Base-by-base conservation (phyloP, 805 yeast species). In the Saturnispora serradocipensis region DNA sequence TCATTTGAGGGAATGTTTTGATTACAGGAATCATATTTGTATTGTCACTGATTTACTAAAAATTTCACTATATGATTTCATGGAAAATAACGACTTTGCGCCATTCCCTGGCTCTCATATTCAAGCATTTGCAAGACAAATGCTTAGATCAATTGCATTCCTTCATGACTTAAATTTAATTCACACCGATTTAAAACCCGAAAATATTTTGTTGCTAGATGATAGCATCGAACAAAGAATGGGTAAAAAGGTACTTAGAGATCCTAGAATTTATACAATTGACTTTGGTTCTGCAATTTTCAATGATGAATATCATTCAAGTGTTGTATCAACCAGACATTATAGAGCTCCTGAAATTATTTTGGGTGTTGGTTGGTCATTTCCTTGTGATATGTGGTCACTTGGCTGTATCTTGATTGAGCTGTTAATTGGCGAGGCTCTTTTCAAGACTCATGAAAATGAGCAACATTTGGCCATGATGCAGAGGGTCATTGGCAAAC, bases 281-380 rank as follows among this genome's bases (percentile, higher is more conserved):
- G 99, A 93, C 69, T 93, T 93, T 67, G 99, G 99, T n/a, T 82
- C 93, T 39, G 97, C 99, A 0, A 82, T 95, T 4, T 93, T 93
- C 61, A 78, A 86, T 59, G 95, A 90, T 67, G 98, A 93, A 69
- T 89, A 86, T 64, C 99, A 93, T 72, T 82, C 95, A 3, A 80
- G 86, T 20, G 82, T 93, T 15, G 96, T 93, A 10, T 87, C 96
- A 7, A 93, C 99, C 1, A 75, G 99, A 47, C 99, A 93, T 67
- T 93, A 93, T 67, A 73, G 99, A 50, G 99, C 99, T 0, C 99
- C 99, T 0, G 99, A 93, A 65, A 89, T 93, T 56, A 88, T 91
- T 1, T 69, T 93, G 30, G 97, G 97, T 1, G 75, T 80, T n/a
- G 97, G 97, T 18, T 93, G 99, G 98, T 86, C 96, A 7, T 89